phyloP scores from a whole-genome alignment of 805 yeast species.

The Candida golubevii region DNA sequence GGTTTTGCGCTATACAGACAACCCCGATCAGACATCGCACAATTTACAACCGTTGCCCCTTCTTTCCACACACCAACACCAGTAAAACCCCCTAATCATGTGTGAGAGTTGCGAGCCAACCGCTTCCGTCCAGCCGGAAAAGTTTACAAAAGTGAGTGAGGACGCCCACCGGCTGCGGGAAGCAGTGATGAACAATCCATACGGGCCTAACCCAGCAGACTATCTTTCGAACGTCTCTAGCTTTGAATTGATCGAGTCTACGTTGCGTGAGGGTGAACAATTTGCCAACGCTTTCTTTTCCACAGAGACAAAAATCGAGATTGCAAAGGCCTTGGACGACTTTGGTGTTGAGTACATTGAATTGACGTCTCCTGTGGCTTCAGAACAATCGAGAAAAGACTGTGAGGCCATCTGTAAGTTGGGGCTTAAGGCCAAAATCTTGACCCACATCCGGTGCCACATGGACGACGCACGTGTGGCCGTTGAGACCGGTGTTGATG shows the following conservation, averaged over 20 bases:
- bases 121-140: constrained; percentile 20
- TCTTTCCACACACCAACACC: background rate
- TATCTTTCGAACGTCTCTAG: constrained; percentile 81
- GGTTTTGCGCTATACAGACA: too few species aligned
- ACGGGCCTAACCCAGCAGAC: constrained; percentile 94
- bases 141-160: constrained; percentile 35
- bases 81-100: background rate
- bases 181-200: constrained; percentile 55
- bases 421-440: constrained; percentile 91
- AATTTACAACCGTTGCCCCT: background rate
- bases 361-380: constrained; percentile 95
- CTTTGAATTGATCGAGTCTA: constrained; percentile 91
- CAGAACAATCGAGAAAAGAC: constrained; percentile 87
- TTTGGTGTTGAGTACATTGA: constrained; percentile 98
- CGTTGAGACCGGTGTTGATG: constrained; percentile 97
- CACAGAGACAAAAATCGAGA: constrained; percentile 92
- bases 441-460: constrained; percentile 96
- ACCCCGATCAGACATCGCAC: background rate
- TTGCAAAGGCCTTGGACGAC: constrained; percentile 94
- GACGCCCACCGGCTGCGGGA: constrained; percentile 26
- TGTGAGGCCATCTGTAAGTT: constrained; percentile 98
- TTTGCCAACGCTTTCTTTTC: constrained; percentile 95
- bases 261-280: constrained; percentile 97
- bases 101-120: constrained; percentile 3
- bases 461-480: constrained; percentile 99